Percentiles rank a stretch among this genome's conserved stretches.
Conservation (phyloP, 768 basidiomycete genomes). For the Mycena pura region DNA sequence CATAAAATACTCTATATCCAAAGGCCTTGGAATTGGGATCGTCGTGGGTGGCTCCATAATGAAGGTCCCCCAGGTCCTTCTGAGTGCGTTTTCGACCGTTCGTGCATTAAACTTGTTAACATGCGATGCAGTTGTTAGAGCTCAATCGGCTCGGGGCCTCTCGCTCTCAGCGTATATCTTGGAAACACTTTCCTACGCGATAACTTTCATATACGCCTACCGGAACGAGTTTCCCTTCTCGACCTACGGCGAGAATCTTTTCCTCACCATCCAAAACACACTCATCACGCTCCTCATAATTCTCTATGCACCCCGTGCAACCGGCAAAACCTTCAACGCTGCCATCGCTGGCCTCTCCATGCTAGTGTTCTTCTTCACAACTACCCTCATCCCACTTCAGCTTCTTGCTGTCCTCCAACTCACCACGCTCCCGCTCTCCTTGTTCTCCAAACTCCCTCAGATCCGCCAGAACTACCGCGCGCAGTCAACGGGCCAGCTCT, state of each 20-base stretch:
- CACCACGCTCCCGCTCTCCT: slow-evolving; percentile 86
- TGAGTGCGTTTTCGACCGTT: slow-evolving; percentile 55
- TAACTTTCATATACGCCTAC: slow-evolving; percentile 87
- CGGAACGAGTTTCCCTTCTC: slow-evolving; percentile 91
- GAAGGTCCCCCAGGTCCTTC: slow-evolving; percentile 93
- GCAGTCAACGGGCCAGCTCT: slow-evolving; percentile 90
- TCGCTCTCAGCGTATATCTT: slow-evolving; percentile 87
- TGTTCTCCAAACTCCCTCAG: slow-evolving; percentile 94
- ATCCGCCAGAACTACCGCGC: slow-evolving; percentile 81
- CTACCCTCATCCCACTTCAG: slow-evolving; percentile 25
- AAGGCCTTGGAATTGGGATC: slow-evolving; percentile 91
- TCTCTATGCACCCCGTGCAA: slow-evolving; percentile 55
- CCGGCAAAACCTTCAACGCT: slow-evolving; percentile 38
- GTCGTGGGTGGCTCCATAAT: slow-evolving; percentile 93
- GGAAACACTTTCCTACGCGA: slow-evolving; percentile 90
- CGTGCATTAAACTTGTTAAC: neutral
- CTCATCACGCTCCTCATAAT: slow-evolving; percentile 90
- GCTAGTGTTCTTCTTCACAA: slow-evolving; percentile 51
- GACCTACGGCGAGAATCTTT: slow-evolving; percentile 97
- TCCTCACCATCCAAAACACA: slow-evolving; percentile 89
- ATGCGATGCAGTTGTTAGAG: slow-evolving; percentile 62
- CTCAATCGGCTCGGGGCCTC: slow-evolving; percentile 84
- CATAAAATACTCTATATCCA: slow-evolving; percentile 90
- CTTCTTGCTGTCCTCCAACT: slow-evolving; percentile 76
- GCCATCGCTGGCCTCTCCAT: slow-evolving; percentile 44